Conservation (phyloP, 805 yeast species). For the Blastobotrys americana region DNA sequence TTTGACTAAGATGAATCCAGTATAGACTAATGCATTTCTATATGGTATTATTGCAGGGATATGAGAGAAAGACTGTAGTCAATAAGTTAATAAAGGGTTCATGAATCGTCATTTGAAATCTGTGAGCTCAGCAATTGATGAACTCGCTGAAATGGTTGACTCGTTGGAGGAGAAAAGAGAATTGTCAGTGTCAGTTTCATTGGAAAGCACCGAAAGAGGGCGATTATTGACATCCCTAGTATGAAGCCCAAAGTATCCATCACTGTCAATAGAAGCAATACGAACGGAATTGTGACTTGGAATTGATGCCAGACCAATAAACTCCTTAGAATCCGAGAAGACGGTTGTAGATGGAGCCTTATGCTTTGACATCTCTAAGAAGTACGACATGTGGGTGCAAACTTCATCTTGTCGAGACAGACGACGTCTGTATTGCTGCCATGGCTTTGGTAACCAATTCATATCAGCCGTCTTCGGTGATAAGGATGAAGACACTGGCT, state of each 20-base stretch:
- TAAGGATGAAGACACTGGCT: neutral
- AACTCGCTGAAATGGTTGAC: neutral
- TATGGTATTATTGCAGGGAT: too few species aligned
- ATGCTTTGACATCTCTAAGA: constrained; percentile 19
- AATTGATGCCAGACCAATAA: constrained; percentile 20
- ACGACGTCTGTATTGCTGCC: constrained; percentile 27
- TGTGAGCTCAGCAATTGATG: too few species aligned
- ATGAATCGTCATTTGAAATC: too few species aligned
- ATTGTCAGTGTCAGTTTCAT: neutral
- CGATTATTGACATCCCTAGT: neutral
- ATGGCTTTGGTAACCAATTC: constrained; percentile 14
- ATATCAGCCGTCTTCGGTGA: neutral
- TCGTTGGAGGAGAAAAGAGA: neutral
- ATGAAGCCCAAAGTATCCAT: constrained; percentile 31
- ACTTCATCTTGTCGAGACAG: constrained; percentile 16
- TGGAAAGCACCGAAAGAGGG: neutral
- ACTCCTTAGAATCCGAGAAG: constrained; percentile 25
- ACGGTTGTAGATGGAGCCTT: constrained; percentile 19
- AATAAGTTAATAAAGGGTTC: too few species aligned
- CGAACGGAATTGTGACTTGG: neutral
- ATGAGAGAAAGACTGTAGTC: too few species aligned
- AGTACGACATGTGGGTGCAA: constrained; percentile 14
- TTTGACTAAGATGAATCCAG: constrained; percentile 5
- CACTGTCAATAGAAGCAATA: constrained; percentile 26
- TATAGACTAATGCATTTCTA: constrained; percentile 1